Evolutionary conservation across 2,329 filamentous ascomycete genomes (phyloP).

Genomic region (Aaosphaeria pasadenensis): DNA sequence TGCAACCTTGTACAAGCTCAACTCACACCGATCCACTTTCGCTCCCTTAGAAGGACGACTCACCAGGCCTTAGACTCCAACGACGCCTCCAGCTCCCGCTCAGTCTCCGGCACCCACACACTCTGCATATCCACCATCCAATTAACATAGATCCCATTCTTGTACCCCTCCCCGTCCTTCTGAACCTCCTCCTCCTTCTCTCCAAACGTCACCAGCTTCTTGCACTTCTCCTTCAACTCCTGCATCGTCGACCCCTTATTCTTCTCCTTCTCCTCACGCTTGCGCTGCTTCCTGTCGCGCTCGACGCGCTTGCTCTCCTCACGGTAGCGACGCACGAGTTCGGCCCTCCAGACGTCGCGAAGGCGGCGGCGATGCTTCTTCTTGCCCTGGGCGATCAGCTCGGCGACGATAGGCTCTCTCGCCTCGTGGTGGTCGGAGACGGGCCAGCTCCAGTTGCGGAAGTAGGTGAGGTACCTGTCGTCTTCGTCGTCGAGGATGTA

Average conservation of each 20-base stretch:
- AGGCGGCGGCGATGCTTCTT: not conserved
- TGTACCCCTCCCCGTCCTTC: not conserved
- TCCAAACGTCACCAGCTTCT: not conserved
- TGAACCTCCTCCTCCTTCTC: not conserved
- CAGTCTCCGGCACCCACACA: not conserved
- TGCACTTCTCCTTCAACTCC: not conserved
- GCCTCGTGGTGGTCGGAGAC: not conserved
- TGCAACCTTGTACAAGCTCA: no score
- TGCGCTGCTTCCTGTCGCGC: not conserved
- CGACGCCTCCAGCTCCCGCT: no score
- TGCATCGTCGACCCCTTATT: not conserved
- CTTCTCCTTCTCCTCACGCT: not conserved
- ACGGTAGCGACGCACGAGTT: not conserved
- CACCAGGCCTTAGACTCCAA: no score
- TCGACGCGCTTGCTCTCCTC: not conserved
- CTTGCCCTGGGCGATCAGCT: not conserved
- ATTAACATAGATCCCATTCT: not conserved
- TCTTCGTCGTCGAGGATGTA: conserved; percentile 2
- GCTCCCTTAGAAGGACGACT: no score
- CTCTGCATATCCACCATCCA: not conserved
- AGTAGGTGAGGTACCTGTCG: conserved; percentile 1
- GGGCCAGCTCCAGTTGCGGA: conserved; percentile 3
- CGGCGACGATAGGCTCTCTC: not conserved
- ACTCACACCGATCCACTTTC: no score
- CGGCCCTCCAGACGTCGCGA: not conserved